Base-by-base conservation (phyloP, 768 basidiomycete genomes). In the Hygrophorus pudorinus region DNA sequence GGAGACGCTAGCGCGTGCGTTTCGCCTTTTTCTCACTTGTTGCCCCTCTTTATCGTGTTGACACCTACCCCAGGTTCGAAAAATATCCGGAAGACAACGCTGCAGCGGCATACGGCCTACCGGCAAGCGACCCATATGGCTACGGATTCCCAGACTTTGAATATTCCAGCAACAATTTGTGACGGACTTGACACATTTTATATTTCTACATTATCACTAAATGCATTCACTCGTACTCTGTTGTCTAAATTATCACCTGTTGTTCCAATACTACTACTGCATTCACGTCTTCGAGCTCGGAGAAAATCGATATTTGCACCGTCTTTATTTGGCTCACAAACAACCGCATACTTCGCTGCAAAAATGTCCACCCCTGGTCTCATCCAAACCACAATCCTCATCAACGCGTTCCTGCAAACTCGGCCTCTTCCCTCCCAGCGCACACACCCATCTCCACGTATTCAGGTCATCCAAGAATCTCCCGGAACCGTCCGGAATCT, bases 1-100 rank as follows among this genome's bases (percentile, higher is more conserved):
- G 96, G 96, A 1, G 96, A 99, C 62, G 86, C 94, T 4, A 91
- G 87, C 78, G 85, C 85, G 85, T 88, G 59, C 62, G 85, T 76
- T 34, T 24, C 11, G 2, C 20, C 29, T 44, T n/a, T 45, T 33
- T 24, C 5, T 9, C 29, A 30, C 41, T 42, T 29, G 36, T 18
- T 7, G 18, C 18, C 45, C 38, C 17, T 16, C 35, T 48, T n/a
- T n/a, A n/a, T n/a, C 10, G 21, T 16, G 24, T 17, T 32, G 31
- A 46, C 41, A 10, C 13, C 45, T 24, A 44, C 29, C 53, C 39
- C 52, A 88, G 85, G 16, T 89, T 88, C 51, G 86, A 88, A 53
- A 68, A 65, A 38, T 88, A 88, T 53, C 81, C 85, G 1, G 86
- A 88, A 57, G 85, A 84, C 52, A 76, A 82, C 54, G 79, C 66